Base-by-base conservation (phyloP, 768 basidiomycete genomes). In the Russula earlei region DNA sequence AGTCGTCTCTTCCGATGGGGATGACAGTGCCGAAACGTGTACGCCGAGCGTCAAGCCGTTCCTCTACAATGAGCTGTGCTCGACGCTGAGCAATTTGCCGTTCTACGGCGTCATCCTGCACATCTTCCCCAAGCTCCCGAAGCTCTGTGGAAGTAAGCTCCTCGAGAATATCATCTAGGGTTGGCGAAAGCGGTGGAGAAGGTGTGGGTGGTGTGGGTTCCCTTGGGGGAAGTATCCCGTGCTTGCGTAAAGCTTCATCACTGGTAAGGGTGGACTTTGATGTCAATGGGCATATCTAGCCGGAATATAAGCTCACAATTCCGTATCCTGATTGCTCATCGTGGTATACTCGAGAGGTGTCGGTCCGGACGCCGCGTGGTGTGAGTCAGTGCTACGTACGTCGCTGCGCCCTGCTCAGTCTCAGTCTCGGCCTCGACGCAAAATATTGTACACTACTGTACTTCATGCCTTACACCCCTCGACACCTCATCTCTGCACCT, bases 1-100 rank as follows among this genome's bases (percentile, higher is more conserved):
- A 99, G 67, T 96, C 94, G 15, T 92, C 92, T 60, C 95, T 75
- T 24, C 85, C 82, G 56, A 99, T 94, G 0, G 92, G 91, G 67
- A 88, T 85, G 45, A 96, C 79, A 24, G 81, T 73, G 19, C 94
- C 96, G 66, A 91, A 97, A 59, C 83, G 77, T 20, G 83, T 83
- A 54, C 74, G 78, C 61, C 75, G 78, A 55, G 80, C 74, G 46
- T 77, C 75, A 52, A 71, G 72, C 53, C 73, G 75, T 63, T 89
- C 77, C 61, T 91, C 82, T 12, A 73, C 77, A 14, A 91, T 62
- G 33, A 85, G 77, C 66, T 83, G 81, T 59, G 77, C 73, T 20
- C 83, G 75, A 64, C 84, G 83, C 48, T 78, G 70, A 56, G 82
- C 81, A 62, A 91, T 82, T 52, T 84, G 71, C 25, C 88, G 81